Conservation (phyloP, 1,284 basidiomycete genomes). For the Marasmius tenuissimus region DNA sequence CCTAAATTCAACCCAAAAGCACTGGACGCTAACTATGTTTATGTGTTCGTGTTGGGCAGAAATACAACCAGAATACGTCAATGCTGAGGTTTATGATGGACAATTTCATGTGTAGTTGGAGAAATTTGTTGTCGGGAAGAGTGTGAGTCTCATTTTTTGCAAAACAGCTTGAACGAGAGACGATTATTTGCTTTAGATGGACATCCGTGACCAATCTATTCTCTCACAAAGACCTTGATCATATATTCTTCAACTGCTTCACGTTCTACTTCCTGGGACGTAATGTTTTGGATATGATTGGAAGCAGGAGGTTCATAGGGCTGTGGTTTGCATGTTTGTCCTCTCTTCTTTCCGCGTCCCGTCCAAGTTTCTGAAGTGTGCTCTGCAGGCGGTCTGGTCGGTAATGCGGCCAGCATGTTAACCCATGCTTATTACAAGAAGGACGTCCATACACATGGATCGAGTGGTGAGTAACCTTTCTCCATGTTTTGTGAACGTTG, state of each 20-base stretch:
- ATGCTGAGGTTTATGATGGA: constrained; percentile 58
- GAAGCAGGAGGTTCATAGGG: constrained; percentile 68
- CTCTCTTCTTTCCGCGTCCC: neutral
- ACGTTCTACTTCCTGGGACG: constrained; percentile 82
- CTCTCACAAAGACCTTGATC: constrained; percentile 64
- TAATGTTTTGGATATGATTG: constrained; percentile 59
- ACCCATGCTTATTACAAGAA: constrained; percentile 17
- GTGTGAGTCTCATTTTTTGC: constrained; percentile 44
- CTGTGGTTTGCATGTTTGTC: constrained; percentile 75
- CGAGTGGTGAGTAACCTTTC: constrained; percentile 17
- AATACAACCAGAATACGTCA: constrained; percentile 45
- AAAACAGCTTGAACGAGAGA: constrained; percentile 2
- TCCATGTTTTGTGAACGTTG: neutral
- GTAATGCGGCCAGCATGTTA: constrained; percentile 58
- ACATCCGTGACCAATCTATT: constrained; percentile 76
- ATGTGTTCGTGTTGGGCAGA: constrained; percentile 12
- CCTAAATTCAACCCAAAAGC: neutral
- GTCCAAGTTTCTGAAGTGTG: neutral
- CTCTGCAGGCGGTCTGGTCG: constrained; percentile 60
- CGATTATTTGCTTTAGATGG: constrained; percentile 55
- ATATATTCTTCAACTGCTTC: constrained; percentile 80
- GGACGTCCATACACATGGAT: neutral
- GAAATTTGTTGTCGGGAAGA: constrained; percentile 69
- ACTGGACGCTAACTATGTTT: neutral
- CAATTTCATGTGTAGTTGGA: constrained; percentile 68